Evolutionary conservation across 2,329 filamentous ascomycete genomes (phyloP), one percentile per base, ranked within the genome.

Genomic region (Knoxdaviesia capensis): DNA sequence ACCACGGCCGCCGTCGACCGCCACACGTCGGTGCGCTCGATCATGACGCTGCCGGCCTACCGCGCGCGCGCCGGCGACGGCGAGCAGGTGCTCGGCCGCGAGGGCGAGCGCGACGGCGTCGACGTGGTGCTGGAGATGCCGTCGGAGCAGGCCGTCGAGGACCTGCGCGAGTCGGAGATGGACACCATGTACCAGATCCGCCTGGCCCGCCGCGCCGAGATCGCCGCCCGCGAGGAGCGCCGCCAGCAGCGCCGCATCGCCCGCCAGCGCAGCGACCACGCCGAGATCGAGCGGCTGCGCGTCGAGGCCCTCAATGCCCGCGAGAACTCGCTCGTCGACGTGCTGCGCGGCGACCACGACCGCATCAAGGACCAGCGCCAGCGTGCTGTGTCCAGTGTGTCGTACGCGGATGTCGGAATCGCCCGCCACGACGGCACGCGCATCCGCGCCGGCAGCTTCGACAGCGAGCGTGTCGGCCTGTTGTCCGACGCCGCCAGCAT

Each of bases 11-110:
- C 56, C 1, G 74, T 94, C 8, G 82, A 88, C 54, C 74, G 88
- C 32, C 80, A 88, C 51, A 86, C 83, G 1, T 92, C 84, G 6
- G 69, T 96, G 38, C 78, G 88, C 43, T 93, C 85, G n/a, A 77
- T 96, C 43, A 90, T 94, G 71, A 96, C 90, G 0, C 63, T 98
- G 3, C 90, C 90, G 0, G 72, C 82, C 0, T 98, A 98, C 57
- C 78, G 80, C 3, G 71, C 69, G 10, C 74, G 74, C 31, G 74
- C 85, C 0, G 68, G 74, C 40, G 77, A 81, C 20, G 77, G 74
- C 38, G 90, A 98, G 57, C 77, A 78, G 49, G 77, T 94, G 1
- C 67, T 96, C 39, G 90, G 77, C 6, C 73, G 87, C 5, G 90
- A 93, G 57, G 90, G 90, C 40, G 90, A 98, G 56, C 72, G 90